phyloP scores from a whole-genome alignment of 2,329 filamentous ascomycete genomes.

The Rhynchosporium agropyri region DNA sequence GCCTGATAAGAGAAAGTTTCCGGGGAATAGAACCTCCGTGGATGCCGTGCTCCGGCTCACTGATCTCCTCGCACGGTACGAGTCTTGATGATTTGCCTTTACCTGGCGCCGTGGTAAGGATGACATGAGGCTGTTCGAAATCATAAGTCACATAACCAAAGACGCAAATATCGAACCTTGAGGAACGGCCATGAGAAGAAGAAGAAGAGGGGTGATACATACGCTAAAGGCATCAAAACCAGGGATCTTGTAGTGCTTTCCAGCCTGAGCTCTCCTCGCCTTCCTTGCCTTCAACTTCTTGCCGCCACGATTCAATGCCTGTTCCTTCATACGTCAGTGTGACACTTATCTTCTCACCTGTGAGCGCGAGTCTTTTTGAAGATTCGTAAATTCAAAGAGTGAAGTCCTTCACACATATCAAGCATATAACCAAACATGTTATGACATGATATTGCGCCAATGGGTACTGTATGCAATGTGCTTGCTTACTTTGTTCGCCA shows the following conservation, averaged over 20 bases:
- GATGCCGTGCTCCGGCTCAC: slow-evolving; percentile 23
- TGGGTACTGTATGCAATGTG: too few relatives aligned
- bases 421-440: too few relatives aligned
- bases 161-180: neutral
- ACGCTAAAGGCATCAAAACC: slow-evolving; percentile 27
- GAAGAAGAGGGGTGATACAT: slow-evolving; percentile 1
- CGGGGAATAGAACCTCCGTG: slow-evolving; percentile 19
- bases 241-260: slow-evolving; percentile 10
- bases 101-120: neutral
- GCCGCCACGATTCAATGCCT: neutral
- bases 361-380: neutral
- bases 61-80: slow-evolving; percentile 18
- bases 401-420: too few relatives aligned
- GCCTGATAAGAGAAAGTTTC: too few relatives aligned
- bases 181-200: neutral
- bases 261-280: neutral
- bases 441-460: too few relatives aligned
- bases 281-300: neutral
- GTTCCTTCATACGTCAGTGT: neutral
- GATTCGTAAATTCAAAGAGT: too few relatives aligned
- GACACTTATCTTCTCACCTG: neutral
- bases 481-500: slow-evolving; percentile 1
- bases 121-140: slow-evolving; percentile 13
- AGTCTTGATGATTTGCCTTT: slow-evolving; percentile 9
- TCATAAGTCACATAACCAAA: neutral